Percentiles rank a stretch among this genome's conserved stretches.
Evolutionary conservation across 495 filamentous ascomycete genomes (phyloP).

Genomic region (Aspergillus nanangensis): DNA sequence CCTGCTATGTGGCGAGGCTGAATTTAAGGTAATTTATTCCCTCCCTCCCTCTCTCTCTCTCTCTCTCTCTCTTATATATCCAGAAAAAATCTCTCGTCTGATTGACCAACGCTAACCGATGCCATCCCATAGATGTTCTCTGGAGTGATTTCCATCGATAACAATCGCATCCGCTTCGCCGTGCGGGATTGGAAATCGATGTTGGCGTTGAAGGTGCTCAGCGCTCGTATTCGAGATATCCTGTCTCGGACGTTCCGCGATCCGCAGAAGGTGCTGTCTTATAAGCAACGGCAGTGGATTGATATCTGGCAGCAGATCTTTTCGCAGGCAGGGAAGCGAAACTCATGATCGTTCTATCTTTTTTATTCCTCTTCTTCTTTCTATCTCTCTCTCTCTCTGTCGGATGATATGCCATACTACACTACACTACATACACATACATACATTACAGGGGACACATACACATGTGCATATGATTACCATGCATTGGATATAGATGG

Average conservation of each 20-base stretch:
- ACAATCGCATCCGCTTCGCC: constrained; percentile 81
- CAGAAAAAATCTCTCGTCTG: too few species aligned
- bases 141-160: constrained; percentile 79
- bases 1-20: constrained; percentile 79
- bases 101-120: background rate
- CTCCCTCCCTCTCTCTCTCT: too few species aligned
- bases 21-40: constrained; percentile 65
- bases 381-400: too few species aligned
- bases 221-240: constrained; percentile 62
- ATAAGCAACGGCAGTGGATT: constrained; percentile 69
- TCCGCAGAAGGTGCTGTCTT: constrained; percentile 63
- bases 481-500: too few species aligned
- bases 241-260: constrained; percentile 64
- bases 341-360: background rate
- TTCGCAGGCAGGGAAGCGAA: constrained; percentile 26
- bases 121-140: constrained; percentile 58
- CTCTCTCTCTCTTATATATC: too few species aligned
- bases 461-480: too few species aligned
- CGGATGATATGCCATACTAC: too few species aligned
- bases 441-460: too few species aligned
- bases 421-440: too few species aligned
- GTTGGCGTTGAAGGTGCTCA: constrained; percentile 76
- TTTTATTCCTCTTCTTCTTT: background rate
- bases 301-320: constrained; percentile 57
- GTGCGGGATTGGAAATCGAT: constrained; percentile 87